These are phyloP conservation scores for Neospora caninum DNA, from an alignment of 169 alveolate genomes.

Conservation along the genomic window DNA sequence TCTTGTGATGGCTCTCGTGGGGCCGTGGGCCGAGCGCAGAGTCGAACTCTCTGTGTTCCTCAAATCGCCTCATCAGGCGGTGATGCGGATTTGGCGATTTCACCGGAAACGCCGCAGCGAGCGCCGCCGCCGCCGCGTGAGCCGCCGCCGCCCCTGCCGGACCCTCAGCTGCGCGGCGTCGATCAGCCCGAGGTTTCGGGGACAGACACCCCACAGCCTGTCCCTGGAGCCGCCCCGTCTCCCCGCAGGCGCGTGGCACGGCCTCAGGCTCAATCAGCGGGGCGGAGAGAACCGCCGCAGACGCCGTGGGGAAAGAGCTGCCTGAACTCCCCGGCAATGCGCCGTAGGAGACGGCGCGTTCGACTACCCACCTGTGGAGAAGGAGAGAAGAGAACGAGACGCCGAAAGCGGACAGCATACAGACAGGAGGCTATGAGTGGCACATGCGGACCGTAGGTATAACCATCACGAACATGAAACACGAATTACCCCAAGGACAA, in stretches of 20 bases:
- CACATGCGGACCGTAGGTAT: no score
- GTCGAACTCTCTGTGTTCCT: neutral
- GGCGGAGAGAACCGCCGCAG: slow-evolving; percentile 9
- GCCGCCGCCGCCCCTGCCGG: slow-evolving; percentile 13
- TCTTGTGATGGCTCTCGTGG: neutral
- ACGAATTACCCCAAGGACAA: no score
- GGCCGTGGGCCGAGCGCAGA: neutral
- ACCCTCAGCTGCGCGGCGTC: neutral
- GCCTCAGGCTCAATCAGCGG: neutral
- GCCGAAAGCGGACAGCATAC: no score
- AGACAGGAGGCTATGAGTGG: no score
- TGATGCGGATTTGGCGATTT: neutral
- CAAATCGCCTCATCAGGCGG: neutral
- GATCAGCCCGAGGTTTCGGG: neutral
- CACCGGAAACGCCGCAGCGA: neutral
- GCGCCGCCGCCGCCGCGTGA: neutral
- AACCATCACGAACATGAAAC: no score
- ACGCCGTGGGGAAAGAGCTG: neutral
- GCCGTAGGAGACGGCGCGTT: slow-evolving; percentile 5
- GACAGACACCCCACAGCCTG: neutral
- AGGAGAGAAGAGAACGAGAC: neutral
- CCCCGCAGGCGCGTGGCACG: no score
- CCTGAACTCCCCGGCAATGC: neutral
- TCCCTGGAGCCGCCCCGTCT: no score
- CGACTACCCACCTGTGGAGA: neutral